Base-by-base conservation (phyloP, 2,329 filamentous ascomycete species). In the Trichoderma arundinaceum region DNA sequence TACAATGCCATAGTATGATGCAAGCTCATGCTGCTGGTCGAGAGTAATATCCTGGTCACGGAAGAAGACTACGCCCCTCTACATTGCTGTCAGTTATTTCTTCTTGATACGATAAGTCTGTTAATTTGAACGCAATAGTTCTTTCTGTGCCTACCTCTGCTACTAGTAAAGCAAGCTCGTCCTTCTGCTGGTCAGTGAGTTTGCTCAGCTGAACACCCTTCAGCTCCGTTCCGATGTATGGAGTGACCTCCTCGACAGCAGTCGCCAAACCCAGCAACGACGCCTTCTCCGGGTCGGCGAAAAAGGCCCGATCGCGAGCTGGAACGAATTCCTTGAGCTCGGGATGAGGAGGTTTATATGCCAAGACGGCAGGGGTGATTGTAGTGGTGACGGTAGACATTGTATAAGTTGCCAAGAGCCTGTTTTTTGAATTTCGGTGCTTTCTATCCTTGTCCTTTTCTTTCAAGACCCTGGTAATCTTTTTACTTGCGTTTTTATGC, bases 161-260 rank as follows among this genome's bases (percentile, higher is more conserved):
- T 62, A 80, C 76, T 28, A 81, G 71, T 1, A 80, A 71, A 0
- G 77, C 79, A 7, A 81, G 71, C 68, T 81, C 79, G 67, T 81
- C 78, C 63, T 75, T 79, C 66, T 80, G 78, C 48, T 71, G 70
- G 67, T 78, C 74, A 4, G 72, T 77, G 35, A 81, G 74, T 52
- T 77, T 69, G 39, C 76, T 78, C 4, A 81, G 71, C 67, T 81
- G 79, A 38, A 80, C 70, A 1, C 77, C 77, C 4, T 76, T 71
- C 53, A 81, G 77, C 67, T 81, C 79, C 4, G 78, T 81, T 9
- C 79, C 79, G 38, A 81, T 78, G 17, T 65, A 38, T 5, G 69
- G 68, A 19, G 67, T 73, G 43, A 66, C 44, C 13, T 65, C 60
- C 13, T 66, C 65, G 7, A 53, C 13, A 3, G 28, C 43, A 7